Conservation (phyloP, 2,329 filamentous ascomycete genomes). For the Penicillium freii region DNA sequence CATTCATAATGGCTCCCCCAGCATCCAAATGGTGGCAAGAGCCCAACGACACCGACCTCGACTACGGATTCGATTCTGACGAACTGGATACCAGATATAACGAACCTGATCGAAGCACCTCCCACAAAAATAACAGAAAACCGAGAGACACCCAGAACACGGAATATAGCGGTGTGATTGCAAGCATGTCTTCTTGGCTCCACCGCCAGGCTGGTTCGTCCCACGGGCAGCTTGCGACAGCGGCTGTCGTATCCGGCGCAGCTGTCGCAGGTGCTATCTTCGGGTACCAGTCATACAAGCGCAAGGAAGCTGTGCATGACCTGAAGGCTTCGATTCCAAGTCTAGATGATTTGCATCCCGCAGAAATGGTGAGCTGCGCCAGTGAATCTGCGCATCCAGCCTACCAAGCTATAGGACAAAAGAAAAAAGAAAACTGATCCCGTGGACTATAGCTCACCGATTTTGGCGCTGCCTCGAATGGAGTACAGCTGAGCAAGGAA, state of each 20-base stretch:
- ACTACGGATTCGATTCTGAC: constrained; percentile 30
- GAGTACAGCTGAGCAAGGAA: constrained; percentile 45
- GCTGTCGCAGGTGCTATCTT: constrained; percentile 53
- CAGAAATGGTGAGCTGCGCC: constrained; percentile 46
- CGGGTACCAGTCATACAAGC: constrained; percentile 55
- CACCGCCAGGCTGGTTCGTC: constrained; percentile 44
- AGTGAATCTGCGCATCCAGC: background rate
- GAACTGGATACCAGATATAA: constrained; percentile 23
- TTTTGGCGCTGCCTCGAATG: constrained; percentile 44
- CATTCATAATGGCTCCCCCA: constrained; percentile 13
- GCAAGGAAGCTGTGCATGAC: constrained; percentile 55
- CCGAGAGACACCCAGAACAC: background rate
- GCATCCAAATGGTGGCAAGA: constrained; percentile 21
- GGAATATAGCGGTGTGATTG: constrained; percentile 14
- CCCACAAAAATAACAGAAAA: constrained; percentile 6
- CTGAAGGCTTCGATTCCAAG: constrained; percentile 62
- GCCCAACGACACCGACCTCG: constrained; percentile 22
- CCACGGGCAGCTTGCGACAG: constrained; percentile 43
- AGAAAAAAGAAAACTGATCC: constrained; percentile 34
- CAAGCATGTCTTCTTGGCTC: constrained; percentile 46
- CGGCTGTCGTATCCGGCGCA: constrained; percentile 44
- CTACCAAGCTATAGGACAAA: background rate
- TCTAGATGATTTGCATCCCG: constrained; percentile 51
- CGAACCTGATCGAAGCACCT: constrained; percentile 14
- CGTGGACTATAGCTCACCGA: constrained; percentile 49